phyloP scores from a whole-genome alignment of 257 asterid genomes.

The Thymus quinquecostatus region DNA sequence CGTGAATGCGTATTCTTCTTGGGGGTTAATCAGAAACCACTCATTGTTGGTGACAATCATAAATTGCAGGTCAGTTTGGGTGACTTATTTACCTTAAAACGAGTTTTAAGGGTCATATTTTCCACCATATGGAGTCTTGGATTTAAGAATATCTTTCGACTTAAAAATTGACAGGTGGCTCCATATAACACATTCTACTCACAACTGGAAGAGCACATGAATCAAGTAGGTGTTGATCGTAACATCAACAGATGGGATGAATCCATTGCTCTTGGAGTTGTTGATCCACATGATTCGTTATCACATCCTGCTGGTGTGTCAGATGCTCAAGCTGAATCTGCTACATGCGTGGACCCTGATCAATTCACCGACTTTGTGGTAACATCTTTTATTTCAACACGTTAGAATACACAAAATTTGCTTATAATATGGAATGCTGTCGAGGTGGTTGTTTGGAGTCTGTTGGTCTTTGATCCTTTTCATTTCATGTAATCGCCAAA shows the following conservation, averaged over 20 bases:
- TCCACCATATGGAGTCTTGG: conserved; percentile 6
- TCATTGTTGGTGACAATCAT: conserved; percentile 96
- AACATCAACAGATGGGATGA: conserved; percentile 83
- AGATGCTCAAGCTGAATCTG: conserved; percentile 91
- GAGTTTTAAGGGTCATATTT: neutral
- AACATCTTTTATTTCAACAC: conserved; percentile 23
- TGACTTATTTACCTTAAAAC: conserved; percentile 21
- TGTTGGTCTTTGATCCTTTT: conserved; percentile 11
- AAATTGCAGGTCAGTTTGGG: conserved; percentile 69
- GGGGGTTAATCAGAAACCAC: conserved; percentile 92
- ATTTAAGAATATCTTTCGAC: conserved; percentile 5
- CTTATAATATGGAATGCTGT: conserved; percentile 4
- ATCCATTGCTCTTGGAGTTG: conserved; percentile 80
- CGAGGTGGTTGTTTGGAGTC: conserved; percentile 15
- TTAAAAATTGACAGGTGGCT: conserved; percentile 62
- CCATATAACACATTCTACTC: conserved; percentile 82
- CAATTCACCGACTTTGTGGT: conserved; percentile 80
- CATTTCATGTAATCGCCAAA: conserved; percentile 7
- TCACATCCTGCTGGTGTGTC: conserved; percentile 95
- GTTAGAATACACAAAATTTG: neutral
- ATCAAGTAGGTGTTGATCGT: conserved; percentile 74
- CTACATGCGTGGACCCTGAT: conserved; percentile 78
- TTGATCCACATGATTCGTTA: conserved; percentile 92
- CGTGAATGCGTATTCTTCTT: conserved; percentile 94
- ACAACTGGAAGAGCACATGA: conserved; percentile 79